Conservation (phyloP, 345 rosid species). For the Syzygium aqueum region DNA sequence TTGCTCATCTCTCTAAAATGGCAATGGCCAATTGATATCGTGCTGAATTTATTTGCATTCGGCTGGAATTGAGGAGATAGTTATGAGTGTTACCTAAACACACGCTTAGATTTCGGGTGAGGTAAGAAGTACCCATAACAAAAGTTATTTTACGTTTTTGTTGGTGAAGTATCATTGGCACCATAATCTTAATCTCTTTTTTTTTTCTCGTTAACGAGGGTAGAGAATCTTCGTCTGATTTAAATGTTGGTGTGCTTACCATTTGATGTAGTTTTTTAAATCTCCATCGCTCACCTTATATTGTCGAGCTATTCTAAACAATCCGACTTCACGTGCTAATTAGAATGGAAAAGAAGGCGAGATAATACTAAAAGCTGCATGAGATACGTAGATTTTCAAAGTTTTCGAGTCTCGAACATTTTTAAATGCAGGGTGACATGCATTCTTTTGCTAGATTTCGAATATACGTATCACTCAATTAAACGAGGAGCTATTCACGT, state of each 20-base stretch:
- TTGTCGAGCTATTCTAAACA: background rate
- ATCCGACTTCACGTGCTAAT: background rate
- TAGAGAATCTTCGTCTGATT: background rate
- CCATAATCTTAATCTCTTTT: background rate
- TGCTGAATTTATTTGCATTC: background rate
- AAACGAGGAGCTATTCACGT: background rate
- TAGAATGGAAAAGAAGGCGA: background rate
- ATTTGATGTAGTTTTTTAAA: background rate
- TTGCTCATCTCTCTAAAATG: background rate
- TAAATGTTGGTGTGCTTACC: background rate
- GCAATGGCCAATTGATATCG: background rate
- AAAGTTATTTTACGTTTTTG: background rate
- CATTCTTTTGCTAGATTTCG: background rate
- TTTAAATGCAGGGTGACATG: background rate
- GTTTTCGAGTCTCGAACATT: background rate
- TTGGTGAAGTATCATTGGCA: background rate
- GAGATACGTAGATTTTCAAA: background rate
- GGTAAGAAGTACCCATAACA: background rate
- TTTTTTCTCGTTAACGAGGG: background rate
- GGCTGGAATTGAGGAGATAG: background rate
- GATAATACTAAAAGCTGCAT: background rate
- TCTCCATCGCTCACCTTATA: background rate
- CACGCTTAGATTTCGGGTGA: background rate
- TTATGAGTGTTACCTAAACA: background rate
- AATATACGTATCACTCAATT: rapidly evolving